Base-by-base conservation (phyloP, 768 basidiomycete species). In the Boletus pseudopeckii region DNA sequence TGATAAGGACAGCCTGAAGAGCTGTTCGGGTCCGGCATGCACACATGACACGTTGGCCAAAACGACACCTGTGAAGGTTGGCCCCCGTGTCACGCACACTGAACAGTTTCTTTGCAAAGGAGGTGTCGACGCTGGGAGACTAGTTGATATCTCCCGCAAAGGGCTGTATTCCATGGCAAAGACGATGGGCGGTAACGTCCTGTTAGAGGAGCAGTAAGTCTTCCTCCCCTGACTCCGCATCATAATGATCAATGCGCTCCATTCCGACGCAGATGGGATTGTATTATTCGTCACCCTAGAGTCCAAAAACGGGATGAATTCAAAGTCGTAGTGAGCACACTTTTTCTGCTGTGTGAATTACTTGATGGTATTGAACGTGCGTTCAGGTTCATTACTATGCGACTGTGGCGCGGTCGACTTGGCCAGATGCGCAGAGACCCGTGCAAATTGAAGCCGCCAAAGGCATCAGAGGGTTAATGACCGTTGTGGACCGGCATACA, bases 361-460 rank as follows among this genome's bases (percentile, higher is more conserved):
- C 47, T 39, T 34, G 45, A 56, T 45, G n/a, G 39, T 42, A 46
- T 52, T 40, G 47, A 60, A 56, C 55, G 53, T 57, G 53, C 45
- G 30, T 45, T 32, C 50, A 73, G 72, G 71, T 73, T 52, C 66
- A 30, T 53, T 73, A 73, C 49, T 61, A 60, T 38, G 72, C 73
- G 5, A 72, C 64, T 33, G 71, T 74, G 46, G 72, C 72, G 28
- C 71, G 72, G 60, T 72, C 72, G 39, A 33, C 40, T 37, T 60
- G 60, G 51, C 67, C 71, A 50, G 72, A 73, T 62, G 72, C 66
- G n/a, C 72, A 74, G 51, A 66, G 30, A 48, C 74, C 72, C n/a
- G 65, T 74, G 7, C 58, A 67, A 26, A 62, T 74, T 24, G 64
- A 71, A 28, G 69, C 72, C 24, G 72, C 69, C 18, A 60, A 70